Percentiles rank a stretch among this genome's conserved stretches.
phyloP scores from a whole-genome alignment of 2,329 filamentous ascomycete species.

The Aspergillus oerlinghausenensis region DNA sequence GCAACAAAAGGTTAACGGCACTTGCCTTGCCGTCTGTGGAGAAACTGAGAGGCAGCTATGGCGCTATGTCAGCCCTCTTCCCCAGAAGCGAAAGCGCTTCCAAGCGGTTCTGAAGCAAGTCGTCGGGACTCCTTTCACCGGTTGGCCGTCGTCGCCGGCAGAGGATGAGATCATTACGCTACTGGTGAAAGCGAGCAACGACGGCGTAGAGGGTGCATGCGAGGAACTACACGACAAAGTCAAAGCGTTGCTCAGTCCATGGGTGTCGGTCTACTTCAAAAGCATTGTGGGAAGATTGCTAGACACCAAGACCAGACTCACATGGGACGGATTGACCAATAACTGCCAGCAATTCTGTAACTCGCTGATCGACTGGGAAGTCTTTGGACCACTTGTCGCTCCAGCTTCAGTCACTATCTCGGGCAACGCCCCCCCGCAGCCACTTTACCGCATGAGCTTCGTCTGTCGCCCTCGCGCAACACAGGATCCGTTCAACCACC shows the following conservation, averaged over 20 bases:
- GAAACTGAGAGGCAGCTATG: constrained; percentile 1
- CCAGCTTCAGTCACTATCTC: background rate
- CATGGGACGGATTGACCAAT: constrained; percentile 32
- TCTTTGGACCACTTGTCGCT: constrained; percentile 30
- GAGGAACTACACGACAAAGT: constrained; percentile 7
- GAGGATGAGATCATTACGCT: constrained; percentile 20
- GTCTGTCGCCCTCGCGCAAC: constrained; percentile 27
- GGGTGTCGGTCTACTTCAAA: constrained; percentile 27
- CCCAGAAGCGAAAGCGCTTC: constrained; percentile 26
- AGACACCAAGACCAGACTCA: constrained; percentile 19
- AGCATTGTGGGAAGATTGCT: constrained; percentile 28
- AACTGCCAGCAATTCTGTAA: constrained; percentile 39
- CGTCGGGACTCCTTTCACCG: constrained; percentile 35
- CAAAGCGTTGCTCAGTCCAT: constrained; percentile 18
- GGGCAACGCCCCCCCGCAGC: background rate
- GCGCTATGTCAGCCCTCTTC: constrained; percentile 1
- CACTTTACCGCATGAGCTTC: constrained; percentile 41
- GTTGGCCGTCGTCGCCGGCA: constrained; percentile 17
- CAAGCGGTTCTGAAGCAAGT: constrained; percentile 42
- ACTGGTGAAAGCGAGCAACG: constrained; percentile 1
- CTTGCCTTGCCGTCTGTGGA: background rate
- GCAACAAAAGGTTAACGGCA: background rate
- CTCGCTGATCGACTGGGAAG: constrained; percentile 26
- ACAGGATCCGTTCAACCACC: constrained; percentile 6
- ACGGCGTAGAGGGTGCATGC: background rate